phyloP scores from a whole-genome alignment of 2,329 filamentous ascomycete species.

The Tolypocladium inflatum region DNA sequence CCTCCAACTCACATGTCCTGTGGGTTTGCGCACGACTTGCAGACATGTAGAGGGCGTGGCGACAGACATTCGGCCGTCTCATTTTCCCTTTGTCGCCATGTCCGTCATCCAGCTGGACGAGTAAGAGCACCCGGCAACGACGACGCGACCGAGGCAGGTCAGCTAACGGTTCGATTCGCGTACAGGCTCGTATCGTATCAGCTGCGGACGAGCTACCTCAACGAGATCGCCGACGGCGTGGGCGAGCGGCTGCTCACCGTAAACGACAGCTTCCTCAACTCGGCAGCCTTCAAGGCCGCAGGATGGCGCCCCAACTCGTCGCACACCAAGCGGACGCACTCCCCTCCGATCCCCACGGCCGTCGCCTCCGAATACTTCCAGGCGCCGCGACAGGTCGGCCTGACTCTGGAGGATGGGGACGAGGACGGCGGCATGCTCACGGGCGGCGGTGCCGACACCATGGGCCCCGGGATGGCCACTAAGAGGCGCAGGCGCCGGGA shows the following conservation, averaged over 20 bases:
- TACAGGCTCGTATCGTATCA: constrained; percentile 71
- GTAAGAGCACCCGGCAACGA: constrained; percentile 12
- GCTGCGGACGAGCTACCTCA: constrained; percentile 70
- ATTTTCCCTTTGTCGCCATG: constrained; percentile 14
- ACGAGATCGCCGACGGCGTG: constrained; percentile 72
- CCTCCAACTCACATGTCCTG: not conserved
- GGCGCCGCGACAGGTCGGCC: constrained; percentile 50
- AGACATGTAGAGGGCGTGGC: constrained; percentile 9
- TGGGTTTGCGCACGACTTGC: not conserved
- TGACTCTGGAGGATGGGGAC: constrained; percentile 60
- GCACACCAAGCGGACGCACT: constrained; percentile 75
- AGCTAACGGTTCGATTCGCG: constrained; percentile 8
- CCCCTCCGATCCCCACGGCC: constrained; percentile 75
- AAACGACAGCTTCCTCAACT: constrained; percentile 70
- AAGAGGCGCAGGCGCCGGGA: constrained; percentile 59
- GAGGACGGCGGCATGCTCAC: constrained; percentile 67
- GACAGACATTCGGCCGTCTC: not conserved
- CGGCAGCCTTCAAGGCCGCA: constrained; percentile 71
- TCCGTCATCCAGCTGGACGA: constrained; percentile 29
- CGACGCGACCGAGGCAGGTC: not conserved
- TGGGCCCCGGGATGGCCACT: constrained; percentile 57
- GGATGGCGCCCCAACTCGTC: constrained; percentile 69
- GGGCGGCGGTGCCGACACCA: constrained; percentile 56
- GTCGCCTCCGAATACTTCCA: constrained; percentile 80
- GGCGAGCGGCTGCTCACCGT: constrained; percentile 77